These are phyloP conservation scores for Pythium vanterpoolii DNA, from an alignment of 352 stramenopile species.

Conservation along the genomic window DNA sequence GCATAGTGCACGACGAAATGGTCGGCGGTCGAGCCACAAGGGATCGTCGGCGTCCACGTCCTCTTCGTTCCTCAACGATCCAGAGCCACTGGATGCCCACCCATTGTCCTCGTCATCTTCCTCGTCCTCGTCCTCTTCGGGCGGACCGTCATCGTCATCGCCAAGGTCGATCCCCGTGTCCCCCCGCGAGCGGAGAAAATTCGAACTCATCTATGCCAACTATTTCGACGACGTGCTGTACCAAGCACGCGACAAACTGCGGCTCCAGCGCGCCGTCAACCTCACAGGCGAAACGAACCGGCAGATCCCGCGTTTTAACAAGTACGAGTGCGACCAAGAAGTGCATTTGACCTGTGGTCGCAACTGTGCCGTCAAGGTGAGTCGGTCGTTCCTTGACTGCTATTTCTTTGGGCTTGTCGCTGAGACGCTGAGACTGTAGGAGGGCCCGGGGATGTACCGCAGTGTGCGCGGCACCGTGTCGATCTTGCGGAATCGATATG, in stretches of 20 bases:
- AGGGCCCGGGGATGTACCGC: constrained; percentile 68
- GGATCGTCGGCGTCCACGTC: background rate
- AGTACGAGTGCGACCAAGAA: constrained; percentile 78
- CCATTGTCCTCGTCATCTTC: constrained; percentile 3
- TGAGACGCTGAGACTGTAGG: constrained; percentile 19
- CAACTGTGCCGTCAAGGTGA: constrained; percentile 78
- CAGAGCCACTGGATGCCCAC: background rate
- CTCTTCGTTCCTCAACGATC: background rate
- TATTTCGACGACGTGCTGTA: constrained; percentile 86
- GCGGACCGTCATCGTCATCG: constrained; percentile 40
- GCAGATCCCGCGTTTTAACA: constrained; percentile 72
- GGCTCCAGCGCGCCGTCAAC: constrained; percentile 69
- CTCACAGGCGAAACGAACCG: constrained; percentile 53
- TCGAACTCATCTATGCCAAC: constrained; percentile 75
- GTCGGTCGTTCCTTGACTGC: background rate
- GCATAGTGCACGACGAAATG: constrained; percentile 5
- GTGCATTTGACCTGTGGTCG: constrained; percentile 83
- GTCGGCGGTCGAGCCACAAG: background rate
- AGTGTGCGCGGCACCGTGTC: constrained; percentile 67
- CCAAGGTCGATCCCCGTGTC: constrained; percentile 85
- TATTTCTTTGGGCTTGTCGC: background rate
- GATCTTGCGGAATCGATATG: constrained; percentile 59
- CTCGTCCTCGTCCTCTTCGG: constrained; percentile 3
- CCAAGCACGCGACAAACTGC: constrained; percentile 70
- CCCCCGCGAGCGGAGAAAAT: constrained; percentile 58